Conservation (phyloP, 1,284 basidiomycete species). For the Cutaneotrichosporon dermatis region DNA sequence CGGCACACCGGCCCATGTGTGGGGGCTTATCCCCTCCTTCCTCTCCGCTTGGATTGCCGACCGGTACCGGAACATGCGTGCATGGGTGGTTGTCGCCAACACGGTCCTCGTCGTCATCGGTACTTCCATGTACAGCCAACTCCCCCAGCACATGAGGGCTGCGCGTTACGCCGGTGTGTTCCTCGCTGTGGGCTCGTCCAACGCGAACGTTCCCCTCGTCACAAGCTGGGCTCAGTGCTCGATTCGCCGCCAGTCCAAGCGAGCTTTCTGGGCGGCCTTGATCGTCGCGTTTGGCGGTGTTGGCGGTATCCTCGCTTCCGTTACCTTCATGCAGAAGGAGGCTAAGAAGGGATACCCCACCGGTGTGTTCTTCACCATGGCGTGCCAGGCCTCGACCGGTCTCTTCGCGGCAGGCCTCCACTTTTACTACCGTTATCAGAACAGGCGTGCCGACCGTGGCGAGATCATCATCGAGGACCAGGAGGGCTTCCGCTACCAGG, state of each 20-base stretch:
- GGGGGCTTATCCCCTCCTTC: slow-evolving; percentile 41
- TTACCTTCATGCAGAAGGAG: slow-evolving; percentile 20
- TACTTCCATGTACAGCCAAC: slow-evolving; percentile 14
- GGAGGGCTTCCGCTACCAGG: slow-evolving; percentile 17
- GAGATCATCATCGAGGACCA: slow-evolving; percentile 8
- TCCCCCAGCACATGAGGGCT: slow-evolving; percentile 4
- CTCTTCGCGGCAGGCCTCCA: background rate
- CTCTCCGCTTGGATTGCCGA: slow-evolving; percentile 44
- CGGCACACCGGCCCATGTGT: slow-evolving; percentile 46
- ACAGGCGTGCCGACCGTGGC: slow-evolving; percentile 12
- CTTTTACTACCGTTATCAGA: slow-evolving; percentile 12
- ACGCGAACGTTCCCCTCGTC: slow-evolving; percentile 38
- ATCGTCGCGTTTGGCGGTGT: slow-evolving; percentile 21
- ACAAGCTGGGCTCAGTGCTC: slow-evolving; percentile 47
- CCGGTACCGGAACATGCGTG: slow-evolving; percentile 21
- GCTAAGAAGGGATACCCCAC: slow-evolving; percentile 13
- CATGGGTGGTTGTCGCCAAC: slow-evolving; percentile 11
- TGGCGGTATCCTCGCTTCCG: slow-evolving; percentile 18
- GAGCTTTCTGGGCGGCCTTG: slow-evolving; percentile 26
- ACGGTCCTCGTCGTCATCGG: slow-evolving; percentile 8
- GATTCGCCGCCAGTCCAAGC: slow-evolving; percentile 49
- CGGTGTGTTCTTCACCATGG: slow-evolving; percentile 18
- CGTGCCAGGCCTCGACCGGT: slow-evolving; percentile 5
- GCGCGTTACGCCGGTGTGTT: slow-evolving; percentile 16
- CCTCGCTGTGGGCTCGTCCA: slow-evolving; percentile 39